Evolutionary conservation across 176 grass and related monocot species (phyloP).

Genomic region (sorghum (Sorghum bicolor)): Sorghum_bicolor_NCBIv3 NC_012873.2:62479001-62479500

Average conservation of each 20-base stretch:
- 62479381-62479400: conserved; percentile 45
- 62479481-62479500: conserved; percentile 76
- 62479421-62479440: conserved; percentile 80
- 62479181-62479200: background rate
- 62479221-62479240: conserved; percentile 16
- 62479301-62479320: conserved; percentile 1
- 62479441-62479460: conserved; percentile 78
- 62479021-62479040: background rate
- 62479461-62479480: conserved; percentile 70
- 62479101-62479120: background rate
- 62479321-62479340: background rate
- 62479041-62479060: conserved; percentile 12
- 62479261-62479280: background rate
- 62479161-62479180: background rate
- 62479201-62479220: background rate
- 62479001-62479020: background rate
- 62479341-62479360: conserved; percentile 6
- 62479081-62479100: conserved; percentile 24
- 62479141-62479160: conserved; percentile 12
- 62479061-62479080: conserved; percentile 9
- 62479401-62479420: conserved; percentile 94
- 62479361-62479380: conserved; percentile 14
- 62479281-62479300: background rate
- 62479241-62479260: conserved; percentile 12
- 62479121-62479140: background rate